Percentiles rank a stretch among this genome's conserved stretches.
phyloP scores from a whole-genome alignment of 306 rosid species.

The Citrullus mucosospermus region DNA sequence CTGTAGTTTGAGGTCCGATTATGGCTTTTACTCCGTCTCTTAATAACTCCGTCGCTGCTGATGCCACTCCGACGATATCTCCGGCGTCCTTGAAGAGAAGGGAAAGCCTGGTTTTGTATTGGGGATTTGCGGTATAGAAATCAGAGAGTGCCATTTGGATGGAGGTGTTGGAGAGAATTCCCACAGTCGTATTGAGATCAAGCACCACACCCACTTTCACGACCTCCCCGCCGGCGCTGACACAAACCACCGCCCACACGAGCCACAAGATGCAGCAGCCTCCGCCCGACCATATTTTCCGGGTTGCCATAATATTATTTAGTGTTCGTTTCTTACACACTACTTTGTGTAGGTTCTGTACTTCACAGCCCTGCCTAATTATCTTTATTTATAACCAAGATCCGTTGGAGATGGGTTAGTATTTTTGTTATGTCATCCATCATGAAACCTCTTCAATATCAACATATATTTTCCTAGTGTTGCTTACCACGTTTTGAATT shows the following conservation, averaged over 20 bases:
- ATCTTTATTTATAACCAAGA: no score
- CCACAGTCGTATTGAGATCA: background rate
- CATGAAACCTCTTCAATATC: no score
- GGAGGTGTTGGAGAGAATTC: background rate
- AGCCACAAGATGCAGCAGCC: background rate
- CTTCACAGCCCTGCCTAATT: no score
- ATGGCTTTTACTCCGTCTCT: conserved; percentile 1
- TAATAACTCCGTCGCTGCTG: conserved; percentile 11
- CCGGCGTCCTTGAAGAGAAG: background rate
- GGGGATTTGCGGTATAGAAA: background rate
- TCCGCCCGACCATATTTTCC: background rate
- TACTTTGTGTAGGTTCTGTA: no score
- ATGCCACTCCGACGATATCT: conserved; percentile 1
- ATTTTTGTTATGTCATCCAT: no score
- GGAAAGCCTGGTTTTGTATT: background rate
- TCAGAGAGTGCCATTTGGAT: conserved; percentile 2
- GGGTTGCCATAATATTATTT: background rate
- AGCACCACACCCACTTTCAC: conserved; percentile 11
- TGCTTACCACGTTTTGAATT: no score
- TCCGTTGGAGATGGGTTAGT: no score
- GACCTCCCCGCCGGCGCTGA: background rate
- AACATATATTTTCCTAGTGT: no score
- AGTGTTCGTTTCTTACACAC: no score
- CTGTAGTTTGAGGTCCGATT: conserved; percentile 12
- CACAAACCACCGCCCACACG: background rate